Evolutionary conservation across 306 rosid species (phyloP).

Genomic region (Adenanthera pavonina): DNA sequence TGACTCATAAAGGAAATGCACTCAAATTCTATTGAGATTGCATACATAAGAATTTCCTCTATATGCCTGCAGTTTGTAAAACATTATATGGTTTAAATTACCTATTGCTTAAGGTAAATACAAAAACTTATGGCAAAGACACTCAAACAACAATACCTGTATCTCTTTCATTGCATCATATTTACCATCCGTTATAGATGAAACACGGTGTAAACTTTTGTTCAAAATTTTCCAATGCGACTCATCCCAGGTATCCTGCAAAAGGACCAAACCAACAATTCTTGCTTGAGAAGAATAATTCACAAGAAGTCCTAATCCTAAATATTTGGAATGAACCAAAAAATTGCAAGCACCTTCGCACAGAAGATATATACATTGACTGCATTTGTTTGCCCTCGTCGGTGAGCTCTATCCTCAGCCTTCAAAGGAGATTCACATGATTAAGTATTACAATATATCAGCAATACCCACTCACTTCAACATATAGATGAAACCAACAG

Average conservation of each 20-base stretch:
- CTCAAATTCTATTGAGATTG: not conserved
- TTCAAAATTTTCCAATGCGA: slow-evolving; percentile 78
- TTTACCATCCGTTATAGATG: slow-evolving; percentile 87
- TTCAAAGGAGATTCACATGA: slow-evolving; percentile 51
- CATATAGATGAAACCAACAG: slow-evolving; percentile 31
- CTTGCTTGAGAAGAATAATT: slow-evolving; percentile 30
- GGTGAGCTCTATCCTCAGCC: slow-evolving; percentile 99
- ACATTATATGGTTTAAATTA: slow-evolving; percentile 16
- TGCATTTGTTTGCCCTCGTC: slow-evolving; percentile 91
- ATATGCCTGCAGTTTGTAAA: not conserved
- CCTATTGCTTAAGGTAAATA: not conserved
- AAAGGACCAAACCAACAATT: slow-evolving; percentile 37
- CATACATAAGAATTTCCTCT: slow-evolving; percentile 15
- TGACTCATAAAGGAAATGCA: slow-evolving; percentile 15
- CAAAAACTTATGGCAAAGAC: slow-evolving; percentile 9
- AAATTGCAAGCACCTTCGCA: slow-evolving; percentile 71
- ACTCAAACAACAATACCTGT: slow-evolving; percentile 45
- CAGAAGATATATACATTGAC: slow-evolving; percentile 87
- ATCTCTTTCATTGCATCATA: slow-evolving; percentile 78
- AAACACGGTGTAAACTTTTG: slow-evolving; percentile 78
- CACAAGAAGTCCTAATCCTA: slow-evolving; percentile 25
- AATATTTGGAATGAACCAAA: slow-evolving; percentile 34
- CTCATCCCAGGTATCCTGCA: slow-evolving; percentile 85
- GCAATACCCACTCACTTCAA: slow-evolving; percentile 28
- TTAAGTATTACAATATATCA: slow-evolving; percentile 3